These are phyloP conservation scores for Phialophora macrospora DNA, from an alignment of 2,329 filamentous ascomycete species.

Conservation along the genomic window DNA sequence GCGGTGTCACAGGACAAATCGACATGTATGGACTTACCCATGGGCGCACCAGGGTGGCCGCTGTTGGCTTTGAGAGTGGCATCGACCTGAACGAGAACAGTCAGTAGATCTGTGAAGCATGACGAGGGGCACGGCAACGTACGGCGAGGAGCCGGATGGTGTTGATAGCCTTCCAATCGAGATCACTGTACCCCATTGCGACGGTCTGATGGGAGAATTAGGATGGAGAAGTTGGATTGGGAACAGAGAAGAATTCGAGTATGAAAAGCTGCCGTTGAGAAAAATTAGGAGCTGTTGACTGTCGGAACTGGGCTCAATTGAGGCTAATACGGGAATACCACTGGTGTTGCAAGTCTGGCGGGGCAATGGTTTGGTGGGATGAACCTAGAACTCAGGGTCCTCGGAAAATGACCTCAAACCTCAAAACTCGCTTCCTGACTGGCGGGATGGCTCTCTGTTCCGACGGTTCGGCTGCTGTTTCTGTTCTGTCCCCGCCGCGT, in stretches of 20 bases:
- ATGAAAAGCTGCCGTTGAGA: slow-evolving; percentile 16
- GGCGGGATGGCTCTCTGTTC: slow-evolving; percentile 16
- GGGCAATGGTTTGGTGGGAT: slow-evolving; percentile 11
- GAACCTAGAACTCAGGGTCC: slow-evolving; percentile 3
- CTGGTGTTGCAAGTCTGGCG: slow-evolving; percentile 3
- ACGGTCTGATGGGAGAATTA: slow-evolving; percentile 38
- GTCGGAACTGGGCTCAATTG: slow-evolving; percentile 28
- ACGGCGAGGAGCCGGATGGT: slow-evolving; percentile 96
- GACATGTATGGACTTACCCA: slow-evolving; percentile 54
- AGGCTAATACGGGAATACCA: slow-evolving; percentile 26
- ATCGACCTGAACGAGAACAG: slow-evolving; percentile 73
- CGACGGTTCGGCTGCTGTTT: slow-evolving; percentile 22
- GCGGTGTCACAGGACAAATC: background rate
- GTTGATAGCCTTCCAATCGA: slow-evolving; percentile 93
- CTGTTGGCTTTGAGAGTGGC: slow-evolving; percentile 95
- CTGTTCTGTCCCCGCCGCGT: background rate
- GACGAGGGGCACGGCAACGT: slow-evolving; percentile 56
- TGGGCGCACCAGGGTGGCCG: slow-evolving; percentile 97
- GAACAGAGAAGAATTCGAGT: slow-evolving; percentile 7
- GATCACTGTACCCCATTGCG: slow-evolving; percentile 84
- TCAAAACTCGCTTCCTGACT: slow-evolving; percentile 12
- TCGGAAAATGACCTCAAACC: background rate
- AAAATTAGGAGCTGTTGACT: slow-evolving; percentile 25
- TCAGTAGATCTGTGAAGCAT: slow-evolving; percentile 18
- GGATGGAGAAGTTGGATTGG: slow-evolving; percentile 10